These are phyloP conservation scores for Periconia macrospinosa DNA, from an alignment of 2,329 filamentous ascomycete genomes.

Conservation along the genomic window DNA sequence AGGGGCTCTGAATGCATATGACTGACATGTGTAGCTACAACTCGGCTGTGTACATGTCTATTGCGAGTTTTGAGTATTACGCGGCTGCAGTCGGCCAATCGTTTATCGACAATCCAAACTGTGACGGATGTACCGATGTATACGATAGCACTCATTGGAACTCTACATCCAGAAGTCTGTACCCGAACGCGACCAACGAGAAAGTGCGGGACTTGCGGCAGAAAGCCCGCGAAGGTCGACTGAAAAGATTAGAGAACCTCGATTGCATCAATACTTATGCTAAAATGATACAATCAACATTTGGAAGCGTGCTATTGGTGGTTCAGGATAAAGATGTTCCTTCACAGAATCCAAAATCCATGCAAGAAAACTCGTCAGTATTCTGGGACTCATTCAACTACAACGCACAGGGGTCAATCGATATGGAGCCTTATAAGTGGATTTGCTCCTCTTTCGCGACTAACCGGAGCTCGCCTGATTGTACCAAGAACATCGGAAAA, in stretches of 20 bases:
- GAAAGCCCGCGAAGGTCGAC: neutral
- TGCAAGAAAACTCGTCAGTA: too few relatives aligned
- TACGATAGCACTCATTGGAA: neutral
- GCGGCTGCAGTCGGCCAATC: constrained; percentile 12
- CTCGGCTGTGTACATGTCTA: constrained; percentile 22
- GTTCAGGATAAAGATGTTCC: constrained; percentile 4
- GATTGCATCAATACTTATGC: constrained; percentile 20
- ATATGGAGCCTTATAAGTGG: too few relatives aligned
- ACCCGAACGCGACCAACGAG: neutral
- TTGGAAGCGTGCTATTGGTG: constrained; percentile 13
- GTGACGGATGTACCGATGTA: constrained; percentile 1
- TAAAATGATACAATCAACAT: constrained; percentile 6
- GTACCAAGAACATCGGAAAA: neutral
- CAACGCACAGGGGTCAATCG: too few relatives aligned
- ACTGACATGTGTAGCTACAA: constrained; percentile 19
- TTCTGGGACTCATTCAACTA: too few relatives aligned
- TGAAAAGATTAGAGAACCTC: constrained; percentile 9
- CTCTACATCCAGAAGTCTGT: too few relatives aligned
- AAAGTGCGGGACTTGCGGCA: neutral
- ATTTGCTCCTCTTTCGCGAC: too few relatives aligned
- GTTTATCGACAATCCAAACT: constrained; percentile 11
- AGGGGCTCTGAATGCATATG: neutral
- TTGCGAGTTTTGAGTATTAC: constrained; percentile 11
- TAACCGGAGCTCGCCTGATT: neutral
- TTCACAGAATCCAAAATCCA: too few relatives aligned